These are phyloP conservation scores for Nicotiana tomentosiformis DNA, from an alignment of 257 asterid species.

Conservation along the genomic window DNA sequence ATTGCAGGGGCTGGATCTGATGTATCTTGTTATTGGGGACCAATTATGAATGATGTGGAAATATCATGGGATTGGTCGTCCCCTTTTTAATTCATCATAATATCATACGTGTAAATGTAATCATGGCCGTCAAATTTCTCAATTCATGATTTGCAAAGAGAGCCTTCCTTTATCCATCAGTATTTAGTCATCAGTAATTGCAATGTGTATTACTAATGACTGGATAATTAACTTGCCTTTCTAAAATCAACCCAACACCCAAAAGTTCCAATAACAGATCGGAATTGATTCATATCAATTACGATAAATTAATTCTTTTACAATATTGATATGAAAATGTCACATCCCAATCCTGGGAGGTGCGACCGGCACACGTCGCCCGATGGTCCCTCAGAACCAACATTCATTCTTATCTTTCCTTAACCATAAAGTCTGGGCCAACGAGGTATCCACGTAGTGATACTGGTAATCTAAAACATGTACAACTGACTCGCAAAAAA, in stretches of 20 bases:
- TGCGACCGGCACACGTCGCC: no score
- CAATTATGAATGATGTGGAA: slow-evolving; percentile 6
- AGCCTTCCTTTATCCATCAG: neutral
- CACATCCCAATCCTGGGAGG: no score
- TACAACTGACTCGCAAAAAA: no score
- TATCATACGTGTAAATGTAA: neutral
- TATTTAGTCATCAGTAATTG: neutral
- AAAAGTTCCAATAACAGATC: neutral
- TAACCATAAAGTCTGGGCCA: no score
- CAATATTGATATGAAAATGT: no score
- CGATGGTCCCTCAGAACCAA: no score
- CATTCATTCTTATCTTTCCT: no score
- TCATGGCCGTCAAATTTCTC: neutral
- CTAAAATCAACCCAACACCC: neutral
- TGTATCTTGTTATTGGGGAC: slow-evolving; percentile 6
- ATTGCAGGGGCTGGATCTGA: neutral
- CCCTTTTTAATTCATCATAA: neutral
- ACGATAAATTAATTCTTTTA: no score
- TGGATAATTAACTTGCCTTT: neutral
- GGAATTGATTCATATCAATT: neutral
- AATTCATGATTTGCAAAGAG: no score
- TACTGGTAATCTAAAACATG: no score
- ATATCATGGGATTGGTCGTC: slow-evolving; percentile 4
- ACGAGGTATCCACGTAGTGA: no score
- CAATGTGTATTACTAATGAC: neutral